phyloP scores from a whole-genome alignment of 331 rosid genomes.

The Pyracantha coccinea region DNA sequence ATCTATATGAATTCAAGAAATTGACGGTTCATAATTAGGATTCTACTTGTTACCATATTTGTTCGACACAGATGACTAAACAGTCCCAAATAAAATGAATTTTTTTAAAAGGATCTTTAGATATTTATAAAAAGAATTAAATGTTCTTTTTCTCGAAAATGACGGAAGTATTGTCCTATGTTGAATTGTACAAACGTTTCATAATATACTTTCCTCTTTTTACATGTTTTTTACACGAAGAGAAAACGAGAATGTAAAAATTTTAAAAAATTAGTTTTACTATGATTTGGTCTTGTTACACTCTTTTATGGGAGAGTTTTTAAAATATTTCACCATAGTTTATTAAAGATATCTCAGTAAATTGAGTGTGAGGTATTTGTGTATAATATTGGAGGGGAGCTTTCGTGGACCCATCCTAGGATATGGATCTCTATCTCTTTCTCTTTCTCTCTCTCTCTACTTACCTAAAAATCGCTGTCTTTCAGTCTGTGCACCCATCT shows the following conservation, averaged over 20 bases:
- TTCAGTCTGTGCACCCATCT: constrained; percentile 50
- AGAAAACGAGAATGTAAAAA: neutral
- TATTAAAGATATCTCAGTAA: neutral
- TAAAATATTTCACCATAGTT: neutral
- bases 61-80: too few relatives aligned
- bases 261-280: too few relatives aligned
- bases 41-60: too few relatives aligned
- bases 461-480: constrained; percentile 63
- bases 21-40: too few relatives aligned
- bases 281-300: neutral
- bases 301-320: neutral
- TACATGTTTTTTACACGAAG: too few relatives aligned
- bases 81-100: too few relatives aligned
- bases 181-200: neutral
- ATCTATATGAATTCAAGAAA: too few relatives aligned
- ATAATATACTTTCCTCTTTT: too few relatives aligned
- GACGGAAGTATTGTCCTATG: too few relatives aligned
- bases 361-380: constrained; percentile 1
- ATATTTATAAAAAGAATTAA: too few relatives aligned
- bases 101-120: too few relatives aligned
- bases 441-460: constrained; percentile 18
- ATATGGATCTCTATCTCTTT: constrained; percentile 8
- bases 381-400: constrained; percentile 1
- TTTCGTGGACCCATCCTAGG: constrained; percentile 33
- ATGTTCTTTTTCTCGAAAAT: too few relatives aligned